Evolutionary conservation across 345 rosid genomes (phyloP), one percentile per base, ranked within the genome.

Genomic region (Eucalyptus sp.): DNA sequence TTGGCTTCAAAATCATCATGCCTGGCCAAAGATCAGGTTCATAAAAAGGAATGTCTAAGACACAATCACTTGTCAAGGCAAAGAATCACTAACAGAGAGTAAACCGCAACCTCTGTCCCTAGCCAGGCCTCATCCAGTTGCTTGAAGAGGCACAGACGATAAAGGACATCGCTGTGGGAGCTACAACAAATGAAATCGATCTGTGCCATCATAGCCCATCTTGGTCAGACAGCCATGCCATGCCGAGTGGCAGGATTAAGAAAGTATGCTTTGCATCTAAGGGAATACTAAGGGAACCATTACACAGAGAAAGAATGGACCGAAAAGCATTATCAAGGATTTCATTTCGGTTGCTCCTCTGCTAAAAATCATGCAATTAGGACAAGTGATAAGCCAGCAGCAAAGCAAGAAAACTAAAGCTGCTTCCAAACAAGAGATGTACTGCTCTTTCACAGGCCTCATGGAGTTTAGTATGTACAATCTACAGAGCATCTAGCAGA

Each of bases 171-270:
- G 12, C 43, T 9, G 22, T 31, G 79, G 79, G 79, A 31, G 79
- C 43, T 16, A 17, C 79, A 66, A 66, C 79, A 66, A 3, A 31
- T 1, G 79, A 31, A 66, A 66, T 16, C 6, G 0, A 66, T 31
- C 79, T 5, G 24, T 9, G 79, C 79, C 24, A 66, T 16, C 6
- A 8, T 16, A 66, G 43, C 1, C 43, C 79, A 66, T 66, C 79
- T 3, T 1, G 22, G 4, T 66, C 24, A 0, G 79, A 31, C 43
- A 33, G 25, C 44, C 80, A 66, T 7, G 76, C 1, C 1, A 0
- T 8, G 22, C 76, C 22, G 7, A 31, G 4, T 12, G 43, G 43
- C 22, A 8, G 79, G 4, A 66, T 33, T 0, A 31, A 16, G 24
- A 66, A 31, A 66, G 79, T 31, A 66, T 16, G 79, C 1, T 66